phyloP scores from a whole-genome alignment of 2,329 filamentous ascomycete genomes.

The Metarhizium robertsii region DNA sequence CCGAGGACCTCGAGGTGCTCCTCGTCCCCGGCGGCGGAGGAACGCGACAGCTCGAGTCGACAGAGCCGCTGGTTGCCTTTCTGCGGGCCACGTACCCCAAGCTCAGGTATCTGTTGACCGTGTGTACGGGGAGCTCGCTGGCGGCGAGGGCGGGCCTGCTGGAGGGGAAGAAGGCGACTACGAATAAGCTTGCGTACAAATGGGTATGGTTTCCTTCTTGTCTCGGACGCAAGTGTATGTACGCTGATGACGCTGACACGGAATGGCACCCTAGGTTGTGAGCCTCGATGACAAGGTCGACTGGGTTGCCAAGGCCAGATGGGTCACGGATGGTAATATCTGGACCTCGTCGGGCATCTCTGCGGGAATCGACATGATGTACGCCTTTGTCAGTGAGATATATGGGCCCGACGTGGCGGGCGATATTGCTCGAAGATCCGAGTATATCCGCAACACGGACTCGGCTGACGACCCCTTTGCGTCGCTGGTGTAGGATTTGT shows the following conservation, averaged over 20 bases:
- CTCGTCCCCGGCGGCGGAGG: constrained; percentile 30
- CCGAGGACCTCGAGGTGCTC: constrained; percentile 26
- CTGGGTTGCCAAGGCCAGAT: constrained; percentile 49
- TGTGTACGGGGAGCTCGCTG: constrained; percentile 41
- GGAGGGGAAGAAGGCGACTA: constrained; percentile 47
- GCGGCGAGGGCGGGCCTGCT: constrained; percentile 46
- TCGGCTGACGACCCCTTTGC: constrained; percentile 46
- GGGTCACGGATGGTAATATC: constrained; percentile 50
- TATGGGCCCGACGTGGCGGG: constrained; percentile 44
- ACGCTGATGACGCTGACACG: background rate
- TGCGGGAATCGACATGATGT: constrained; percentile 29
- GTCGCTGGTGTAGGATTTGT: background rate
- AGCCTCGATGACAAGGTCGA: constrained; percentile 32
- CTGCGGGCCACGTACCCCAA: constrained; percentile 22
- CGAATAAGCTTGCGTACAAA: constrained; percentile 48
- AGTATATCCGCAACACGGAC: constrained; percentile 48
- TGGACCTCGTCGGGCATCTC: constrained; percentile 53
- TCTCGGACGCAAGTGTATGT: too few relatives aligned
- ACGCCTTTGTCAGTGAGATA: constrained; percentile 19
- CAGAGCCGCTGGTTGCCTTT: constrained; percentile 24
- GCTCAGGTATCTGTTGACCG: constrained; percentile 38
- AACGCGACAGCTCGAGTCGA: constrained; percentile 13
- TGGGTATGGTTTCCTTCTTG: constrained; percentile 13
- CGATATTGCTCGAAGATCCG: constrained; percentile 38
- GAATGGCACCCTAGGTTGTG: constrained; percentile 18